phyloP scores from a whole-genome alignment of 2,329 filamentous ascomycete species.

The Xylariaceae sp. region DNA sequence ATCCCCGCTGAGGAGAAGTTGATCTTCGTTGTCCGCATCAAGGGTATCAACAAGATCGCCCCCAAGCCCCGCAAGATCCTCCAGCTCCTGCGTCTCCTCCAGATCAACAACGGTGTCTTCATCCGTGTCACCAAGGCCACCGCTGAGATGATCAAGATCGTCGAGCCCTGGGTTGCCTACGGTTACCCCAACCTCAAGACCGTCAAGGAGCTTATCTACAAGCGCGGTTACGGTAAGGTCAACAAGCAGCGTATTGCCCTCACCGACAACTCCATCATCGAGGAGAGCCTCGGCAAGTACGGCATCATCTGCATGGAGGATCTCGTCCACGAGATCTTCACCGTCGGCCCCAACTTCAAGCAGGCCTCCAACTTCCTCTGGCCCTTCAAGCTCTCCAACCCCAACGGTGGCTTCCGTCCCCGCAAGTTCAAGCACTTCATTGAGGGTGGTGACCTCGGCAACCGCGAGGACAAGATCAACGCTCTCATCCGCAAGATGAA shows the following conservation, averaged over 20 bases:
- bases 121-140: constrained; percentile 97
- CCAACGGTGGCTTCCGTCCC: constrained; percentile 89
- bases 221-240: constrained; percentile 98
- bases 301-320: constrained; percentile 99
- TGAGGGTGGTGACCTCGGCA: constrained; percentile 96
- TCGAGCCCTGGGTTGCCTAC: constrained; percentile 98
- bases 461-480: constrained; percentile 99
- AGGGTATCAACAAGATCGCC: constrained; percentile 99
- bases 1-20: constrained; percentile 92
- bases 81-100: constrained; percentile 96
- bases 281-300: constrained; percentile 95
- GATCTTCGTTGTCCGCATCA: constrained; percentile 98
- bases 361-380: constrained; percentile 98
- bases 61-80: constrained; percentile 99
- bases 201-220: constrained; percentile 99
- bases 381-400: constrained; percentile 99
- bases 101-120: constrained; percentile 99
- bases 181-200: constrained; percentile 99
- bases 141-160: constrained; percentile 92
- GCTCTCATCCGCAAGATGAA: constrained; percentile 96
- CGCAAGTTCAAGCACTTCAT: constrained; percentile 99
- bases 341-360: constrained; percentile 99
- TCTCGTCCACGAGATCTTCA: constrained; percentile 98
- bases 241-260: constrained; percentile 96
- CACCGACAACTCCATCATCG: constrained; percentile 96